A percentile compares a stretch with the other conserved stretches of the same genome.
These are phyloP conservation scores for Ustilaginoidea virens DNA, from an alignment of 2,329 filamentous ascomycete genomes.

Conservation along the genomic window DNA sequence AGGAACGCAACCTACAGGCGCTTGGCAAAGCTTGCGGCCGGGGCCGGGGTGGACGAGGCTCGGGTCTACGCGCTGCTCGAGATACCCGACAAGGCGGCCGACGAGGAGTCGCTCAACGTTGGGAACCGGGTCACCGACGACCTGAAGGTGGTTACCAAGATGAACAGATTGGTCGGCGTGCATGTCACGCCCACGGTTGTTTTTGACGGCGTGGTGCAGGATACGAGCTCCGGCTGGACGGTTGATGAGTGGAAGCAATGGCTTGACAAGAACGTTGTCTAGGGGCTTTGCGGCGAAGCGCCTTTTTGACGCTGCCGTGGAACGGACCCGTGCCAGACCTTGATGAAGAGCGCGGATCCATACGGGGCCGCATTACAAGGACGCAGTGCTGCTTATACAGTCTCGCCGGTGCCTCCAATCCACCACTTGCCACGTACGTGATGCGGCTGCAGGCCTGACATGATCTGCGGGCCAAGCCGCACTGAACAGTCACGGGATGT, in stretches of 20 bases:
- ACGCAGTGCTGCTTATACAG: no score
- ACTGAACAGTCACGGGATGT: no score
- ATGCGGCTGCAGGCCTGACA: no score
- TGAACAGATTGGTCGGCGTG: conserved; percentile 61
- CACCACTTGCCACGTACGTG: no score
- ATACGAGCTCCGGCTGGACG: conserved; percentile 66
- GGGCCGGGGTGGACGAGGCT: conserved; percentile 54
- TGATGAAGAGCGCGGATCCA: no score
- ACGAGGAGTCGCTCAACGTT: conserved; percentile 54
- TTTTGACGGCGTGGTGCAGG: conserved; percentile 72
- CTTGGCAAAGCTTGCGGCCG: conserved; percentile 56
- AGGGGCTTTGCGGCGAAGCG: not conserved
- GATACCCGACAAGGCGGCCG: conserved; percentile 50
- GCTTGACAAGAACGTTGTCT: conserved; percentile 42
- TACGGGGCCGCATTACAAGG: no score
- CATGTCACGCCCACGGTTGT: conserved; percentile 87
- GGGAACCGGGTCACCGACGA: conserved; percentile 78
- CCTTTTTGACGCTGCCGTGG: not conserved
- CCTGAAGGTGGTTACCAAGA: conserved; percentile 71
- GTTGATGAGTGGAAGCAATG: conserved; percentile 75
- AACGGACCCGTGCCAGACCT: no score
- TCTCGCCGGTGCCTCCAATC: no score
- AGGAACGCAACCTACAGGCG: conserved; percentile 73
- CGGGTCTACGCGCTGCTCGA: conserved; percentile 53
- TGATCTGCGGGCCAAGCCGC: no score